Percentiles rank a stretch among this genome's conserved stretches.
Conservation (phyloP, 1,284 basidiomycete species). For the Cutaneotrichosporon mucoides region DNA sequence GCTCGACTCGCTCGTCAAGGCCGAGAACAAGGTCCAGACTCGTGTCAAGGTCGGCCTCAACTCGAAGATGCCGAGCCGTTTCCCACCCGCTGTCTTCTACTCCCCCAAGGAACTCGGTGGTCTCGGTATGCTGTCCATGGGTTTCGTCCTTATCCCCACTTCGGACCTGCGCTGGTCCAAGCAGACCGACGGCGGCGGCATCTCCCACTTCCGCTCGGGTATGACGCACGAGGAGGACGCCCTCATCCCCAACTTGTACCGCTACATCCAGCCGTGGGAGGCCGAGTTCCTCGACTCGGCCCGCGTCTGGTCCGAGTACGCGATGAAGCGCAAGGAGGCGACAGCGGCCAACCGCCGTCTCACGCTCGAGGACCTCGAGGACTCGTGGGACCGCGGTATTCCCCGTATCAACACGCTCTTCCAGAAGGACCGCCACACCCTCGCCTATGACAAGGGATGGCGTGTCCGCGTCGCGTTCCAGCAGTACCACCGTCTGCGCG, state of each 20-base stretch:
- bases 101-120: conserved; percentile 95
- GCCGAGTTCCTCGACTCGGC: conserved; percentile 97
- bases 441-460: conserved; percentile 97
- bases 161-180: conserved; percentile 97
- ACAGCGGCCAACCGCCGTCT: conserved; percentile 94
- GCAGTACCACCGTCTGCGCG: conserved; percentile 79
- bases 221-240: conserved; percentile 95
- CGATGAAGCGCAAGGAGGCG: conserved; percentile 98
- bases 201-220: conserved; percentile 95
- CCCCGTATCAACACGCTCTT: conserved; percentile 55
- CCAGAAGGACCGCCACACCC: conserved; percentile 93
- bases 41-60: conserved; percentile 98
- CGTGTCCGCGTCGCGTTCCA: conserved; percentile 94
- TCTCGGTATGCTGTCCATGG: conserved; percentile 99
- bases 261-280: conserved; percentile 98
- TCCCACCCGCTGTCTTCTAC: conserved; percentile 94
- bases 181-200: conserved; percentile 90
- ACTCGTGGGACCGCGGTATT: conserved; percentile 95
- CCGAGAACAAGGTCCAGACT: conserved; percentile 98
- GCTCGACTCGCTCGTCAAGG: conserved; percentile 88
- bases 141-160: conserved; percentile 95
- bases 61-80: conserved; percentile 99
- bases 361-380: conserved; percentile 94
- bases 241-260: conserved; percentile 94
- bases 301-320: conserved; percentile 99